Evolutionary conservation across 441 rosid species (phyloP).

Genomic region (Cnidoscolus chayamansa): DNA sequence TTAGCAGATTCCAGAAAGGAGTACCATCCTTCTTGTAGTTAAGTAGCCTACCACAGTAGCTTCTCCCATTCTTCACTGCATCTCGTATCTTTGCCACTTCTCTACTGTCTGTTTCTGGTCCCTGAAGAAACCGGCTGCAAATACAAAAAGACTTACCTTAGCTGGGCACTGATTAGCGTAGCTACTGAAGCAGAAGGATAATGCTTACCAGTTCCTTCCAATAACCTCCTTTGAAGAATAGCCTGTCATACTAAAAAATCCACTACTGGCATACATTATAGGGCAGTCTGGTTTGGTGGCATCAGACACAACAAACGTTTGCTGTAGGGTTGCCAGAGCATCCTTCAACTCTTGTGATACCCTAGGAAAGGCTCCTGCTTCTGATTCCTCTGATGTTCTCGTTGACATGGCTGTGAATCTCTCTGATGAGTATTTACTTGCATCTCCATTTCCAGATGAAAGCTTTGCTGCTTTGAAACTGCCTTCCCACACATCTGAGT

Average conservation of each 20-base stretch:
- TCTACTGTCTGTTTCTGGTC: slow-evolving; percentile 67
- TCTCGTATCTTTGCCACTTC: slow-evolving; percentile 77
- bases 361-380: slow-evolving; percentile 54
- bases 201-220: slow-evolving; percentile 75
- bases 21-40: slow-evolving; percentile 88
- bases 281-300: slow-evolving; percentile 87
- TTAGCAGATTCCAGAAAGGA: slow-evolving; percentile 96
- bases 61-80: slow-evolving; percentile 60
- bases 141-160: slow-evolving; percentile 5
- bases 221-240: slow-evolving; percentile 73
- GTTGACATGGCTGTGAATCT: slow-evolving; percentile 34
- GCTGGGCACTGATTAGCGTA: neutral
- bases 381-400: slow-evolving; percentile 69
- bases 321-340: slow-evolving; percentile 85
- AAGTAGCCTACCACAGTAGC: slow-evolving; percentile 85
- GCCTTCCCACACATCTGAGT: slow-evolving; percentile 42
- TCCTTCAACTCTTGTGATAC: slow-evolving; percentile 83
- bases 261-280: slow-evolving; percentile 86
- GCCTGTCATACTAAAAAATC: slow-evolving; percentile 90
- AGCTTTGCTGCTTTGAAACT: slow-evolving; percentile 39
- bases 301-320: slow-evolving; percentile 92
- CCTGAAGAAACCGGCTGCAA: slow-evolving; percentile 92
- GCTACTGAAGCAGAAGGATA: neutral
- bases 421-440: slow-evolving; percentile 37
- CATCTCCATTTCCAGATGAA: slow-evolving; percentile 39